A percentile compares a stretch with the other conserved stretches of the same genome.
Conservation (phyloP, 441 rosid genomes). For the Erodium moschatum region DNA sequence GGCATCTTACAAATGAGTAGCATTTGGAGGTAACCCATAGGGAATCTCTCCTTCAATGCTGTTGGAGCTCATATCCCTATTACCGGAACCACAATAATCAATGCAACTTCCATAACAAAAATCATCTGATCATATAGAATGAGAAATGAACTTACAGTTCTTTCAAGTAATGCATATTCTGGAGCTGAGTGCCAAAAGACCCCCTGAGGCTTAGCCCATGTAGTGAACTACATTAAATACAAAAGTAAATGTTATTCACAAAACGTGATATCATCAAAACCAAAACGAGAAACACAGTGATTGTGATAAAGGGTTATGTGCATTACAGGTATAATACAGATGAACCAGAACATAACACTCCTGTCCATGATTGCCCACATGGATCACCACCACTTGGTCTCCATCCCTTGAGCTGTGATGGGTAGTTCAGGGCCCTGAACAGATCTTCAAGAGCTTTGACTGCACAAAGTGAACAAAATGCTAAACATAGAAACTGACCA, state of each 20-base stretch:
- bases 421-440: conserved; percentile 9
- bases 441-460: conserved; percentile 13
- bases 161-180: conserved; percentile 56
- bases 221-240: conserved; percentile 40
- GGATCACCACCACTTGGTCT: conserved; percentile 10
- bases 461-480: conserved; percentile 5
- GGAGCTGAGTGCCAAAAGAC: conserved; percentile 57
- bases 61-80: conserved; percentile 81
- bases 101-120: conserved; percentile 15
- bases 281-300: background rate
- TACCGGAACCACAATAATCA: conserved; percentile 12
- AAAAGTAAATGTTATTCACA: conserved; percentile 6
- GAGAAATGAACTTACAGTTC: conserved; percentile 47
- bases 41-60: conserved; percentile 68
- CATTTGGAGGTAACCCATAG: conserved; percentile 62
- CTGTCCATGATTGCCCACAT: conserved; percentile 10
- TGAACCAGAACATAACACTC: conserved; percentile 10
- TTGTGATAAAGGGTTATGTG: conserved; percentile 11
- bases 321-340: conserved; percentile 38
- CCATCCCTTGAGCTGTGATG: conserved; percentile 13
- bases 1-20: conserved; percentile 64
- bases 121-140: background rate
- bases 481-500: background rate
- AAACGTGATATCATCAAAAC: background rate
- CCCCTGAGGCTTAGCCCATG: conserved; percentile 60